Percentiles rank a stretch among this genome's conserved stretches.
These are phyloP conservation scores for Talaromyces thailandensis DNA, from an alignment of 495 filamentous ascomycete species.

Conservation along the genomic window DNA sequence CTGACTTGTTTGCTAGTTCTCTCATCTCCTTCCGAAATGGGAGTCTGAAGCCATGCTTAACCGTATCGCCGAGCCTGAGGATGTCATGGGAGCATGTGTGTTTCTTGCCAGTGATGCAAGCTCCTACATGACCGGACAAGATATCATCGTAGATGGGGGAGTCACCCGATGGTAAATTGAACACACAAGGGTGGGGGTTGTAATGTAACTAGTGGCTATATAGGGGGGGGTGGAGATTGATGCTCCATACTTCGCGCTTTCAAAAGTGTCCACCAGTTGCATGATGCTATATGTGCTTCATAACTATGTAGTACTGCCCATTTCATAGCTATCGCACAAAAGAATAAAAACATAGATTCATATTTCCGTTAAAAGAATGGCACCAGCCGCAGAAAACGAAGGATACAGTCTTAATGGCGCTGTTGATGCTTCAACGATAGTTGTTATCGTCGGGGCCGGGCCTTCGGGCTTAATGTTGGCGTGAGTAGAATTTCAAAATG, in stretches of 20 bases:
- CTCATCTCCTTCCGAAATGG: slow-evolving; percentile 63
- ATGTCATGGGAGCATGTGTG: slow-evolving; percentile 73
- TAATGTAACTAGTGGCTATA: neutral
- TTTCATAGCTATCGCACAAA: neutral
- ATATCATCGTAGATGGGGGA: slow-evolving; percentile 47
- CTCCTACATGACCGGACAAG: slow-evolving; percentile 71
- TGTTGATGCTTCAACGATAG: slow-evolving; percentile 31
- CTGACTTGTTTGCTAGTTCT: slow-evolving; percentile 63
- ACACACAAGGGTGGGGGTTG: slow-evolving; percentile 16
- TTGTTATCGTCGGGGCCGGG: slow-evolving; percentile 62
- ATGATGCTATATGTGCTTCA: neutral
- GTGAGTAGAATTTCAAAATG: slow-evolving; percentile 20
- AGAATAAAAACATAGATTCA: neutral
- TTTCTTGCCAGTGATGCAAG: slow-evolving; percentile 74
- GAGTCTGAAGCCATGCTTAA: slow-evolving; percentile 62
- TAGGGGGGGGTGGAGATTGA: neutral
- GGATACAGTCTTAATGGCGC: neutral
- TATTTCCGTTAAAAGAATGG: neutral
- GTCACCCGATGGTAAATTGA: slow-evolving; percentile 21
- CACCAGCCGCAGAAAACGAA: neutral
- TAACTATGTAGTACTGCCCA: neutral
- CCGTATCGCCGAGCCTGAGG: slow-evolving; percentile 65
- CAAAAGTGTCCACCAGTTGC: neutral
- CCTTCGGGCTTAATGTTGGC: slow-evolving; percentile 65
- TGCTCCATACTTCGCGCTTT: neutral